Evolutionary conservation across 768 basidiomycete species (phyloP).

Genomic region (Termitomyces sp.): DNA sequence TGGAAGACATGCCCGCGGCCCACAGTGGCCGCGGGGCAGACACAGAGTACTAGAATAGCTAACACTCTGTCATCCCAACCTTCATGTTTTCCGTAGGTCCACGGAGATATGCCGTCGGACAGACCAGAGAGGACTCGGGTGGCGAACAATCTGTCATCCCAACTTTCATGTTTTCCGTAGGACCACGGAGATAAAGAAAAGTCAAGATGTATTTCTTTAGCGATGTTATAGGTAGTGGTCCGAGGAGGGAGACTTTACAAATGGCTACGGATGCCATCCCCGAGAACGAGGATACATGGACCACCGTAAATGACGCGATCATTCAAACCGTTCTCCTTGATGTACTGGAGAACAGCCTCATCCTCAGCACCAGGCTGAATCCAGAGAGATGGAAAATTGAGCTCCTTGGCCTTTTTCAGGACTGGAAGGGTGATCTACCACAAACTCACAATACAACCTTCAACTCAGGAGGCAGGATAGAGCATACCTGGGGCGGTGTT

Average conservation of each 20-base stretch:
- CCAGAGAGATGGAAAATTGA: conserved; percentile 77
- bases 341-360: conserved; percentile 52
- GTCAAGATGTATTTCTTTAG: not conserved
- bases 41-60: too few species aligned
- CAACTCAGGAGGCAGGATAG: not conserved
- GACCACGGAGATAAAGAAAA: conserved; percentile 9
- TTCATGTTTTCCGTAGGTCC: conserved; percentile 3
- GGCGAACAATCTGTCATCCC: not conserved
- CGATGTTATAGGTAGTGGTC: not conserved
- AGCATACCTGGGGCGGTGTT: conserved; percentile 62
- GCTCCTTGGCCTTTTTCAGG: conserved; percentile 61
- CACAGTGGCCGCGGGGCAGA: conserved; percentile 4
- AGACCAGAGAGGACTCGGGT: too few species aligned
- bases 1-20: conserved; percentile 3
- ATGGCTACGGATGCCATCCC: conserved; percentile 47
- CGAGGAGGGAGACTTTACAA: conserved; percentile 14
- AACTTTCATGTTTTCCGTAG: not conserved
- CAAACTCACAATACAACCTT: not conserved
- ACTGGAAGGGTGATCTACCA: conserved; percentile 63
- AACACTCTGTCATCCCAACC: not conserved
- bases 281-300: conserved; percentile 76
- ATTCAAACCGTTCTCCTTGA: conserved; percentile 56
- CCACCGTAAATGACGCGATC: conserved; percentile 77
- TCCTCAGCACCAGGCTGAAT: conserved; percentile 87
- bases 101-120: too few species aligned